Evolutionary conservation across 2,329 filamentous ascomycete genomes (phyloP), one percentile per base, ranked within the genome.

Genomic region (Fusarium bulbicola): DNA sequence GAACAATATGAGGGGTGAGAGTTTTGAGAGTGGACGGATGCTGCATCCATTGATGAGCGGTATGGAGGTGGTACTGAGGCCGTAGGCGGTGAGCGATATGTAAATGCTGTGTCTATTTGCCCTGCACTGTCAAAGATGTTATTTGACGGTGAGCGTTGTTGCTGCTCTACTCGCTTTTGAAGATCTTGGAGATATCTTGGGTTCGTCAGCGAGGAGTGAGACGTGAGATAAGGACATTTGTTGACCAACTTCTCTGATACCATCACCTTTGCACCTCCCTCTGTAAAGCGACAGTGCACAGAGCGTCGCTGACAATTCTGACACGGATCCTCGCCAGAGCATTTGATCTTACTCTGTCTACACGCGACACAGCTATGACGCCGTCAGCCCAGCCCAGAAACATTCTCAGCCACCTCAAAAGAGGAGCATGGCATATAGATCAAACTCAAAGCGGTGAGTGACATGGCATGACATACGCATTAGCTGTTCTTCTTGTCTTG

Each of bases 331-430:
- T 76, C 65, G n/a, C 80, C 80, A 5, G 80, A 80, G 28, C 80
- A 81, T 70, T 81, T 81, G 36, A 81, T 80, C 68, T 81, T 81
- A 63, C 80, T 80, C 36, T 80, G 78, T 11, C 80, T 78, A 56
- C 80, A 81, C 5, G 76, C 64, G 54, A 78, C 63, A 46, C 80
- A 81, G 12, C 80, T 81, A 52, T 46, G 28, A 43, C 24, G 13
- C 34, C 30, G 39, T 61, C 34, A 73, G 34, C 34, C 20, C 30
- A 73, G 34, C 50, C 20, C 50, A 26, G 30, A 20, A 20, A 20
- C 18, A 39, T 1, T 28, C 50, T 18, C 49, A 26, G 49, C 50
- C 34, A 39, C 50, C 46, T 39, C 46, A 0, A 18, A 20, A 24
- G 49, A 34, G 50, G 50, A 16, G 16, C 34, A 36, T 34, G 49